Conservation (phyloP, 495 filamentous ascomycete genomes). For the Penicilliopsis zonata region DNA sequence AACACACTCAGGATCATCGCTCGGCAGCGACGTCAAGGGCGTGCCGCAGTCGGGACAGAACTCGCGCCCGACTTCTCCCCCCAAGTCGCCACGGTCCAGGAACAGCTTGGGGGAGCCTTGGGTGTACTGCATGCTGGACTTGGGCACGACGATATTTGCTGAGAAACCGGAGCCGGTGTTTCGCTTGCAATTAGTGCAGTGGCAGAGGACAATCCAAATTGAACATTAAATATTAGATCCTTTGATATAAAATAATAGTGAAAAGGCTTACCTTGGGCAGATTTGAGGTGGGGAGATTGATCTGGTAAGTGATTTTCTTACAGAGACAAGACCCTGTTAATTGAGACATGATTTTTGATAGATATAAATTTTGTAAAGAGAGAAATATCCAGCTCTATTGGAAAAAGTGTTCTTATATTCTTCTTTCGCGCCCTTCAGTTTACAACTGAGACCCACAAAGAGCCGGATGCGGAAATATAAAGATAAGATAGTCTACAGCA, state of each 20-base stretch:
- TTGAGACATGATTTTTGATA: too few species aligned
- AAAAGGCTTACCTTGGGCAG: slow-evolving; percentile 9
- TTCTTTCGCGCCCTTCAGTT: too few species aligned
- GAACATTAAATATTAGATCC: neutral
- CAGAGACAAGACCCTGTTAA: slow-evolving; percentile 17
- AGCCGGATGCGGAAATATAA: too few species aligned
- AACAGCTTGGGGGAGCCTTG: slow-evolving; percentile 13
- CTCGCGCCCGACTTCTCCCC: slow-evolving; percentile 5
- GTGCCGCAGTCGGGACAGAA: slow-evolving; percentile 18
- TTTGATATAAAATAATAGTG: neutral
- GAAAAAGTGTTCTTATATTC: too few species aligned
- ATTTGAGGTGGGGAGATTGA: slow-evolving; percentile 9
- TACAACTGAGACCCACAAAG: too few species aligned
- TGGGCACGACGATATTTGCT: slow-evolving; percentile 14
- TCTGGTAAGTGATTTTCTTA: slow-evolving; percentile 12
- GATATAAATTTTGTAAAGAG: too few species aligned
- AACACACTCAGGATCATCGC: slow-evolving; percentile 1
- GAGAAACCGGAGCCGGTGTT: slow-evolving; percentile 18
- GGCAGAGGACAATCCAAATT: slow-evolving; percentile 14
- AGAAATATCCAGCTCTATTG: too few species aligned
- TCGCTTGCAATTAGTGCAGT: slow-evolving; percentile 21
- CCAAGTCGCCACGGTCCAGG: slow-evolving; percentile 6
- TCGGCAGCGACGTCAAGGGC: slow-evolving; percentile 9
- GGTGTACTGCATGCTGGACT: slow-evolving; percentile 7
- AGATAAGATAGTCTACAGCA: too few species aligned